Evolutionary conservation across 148 eudicot species (phyloP).

Genomic region (Amaranthus cruentus): DNA sequence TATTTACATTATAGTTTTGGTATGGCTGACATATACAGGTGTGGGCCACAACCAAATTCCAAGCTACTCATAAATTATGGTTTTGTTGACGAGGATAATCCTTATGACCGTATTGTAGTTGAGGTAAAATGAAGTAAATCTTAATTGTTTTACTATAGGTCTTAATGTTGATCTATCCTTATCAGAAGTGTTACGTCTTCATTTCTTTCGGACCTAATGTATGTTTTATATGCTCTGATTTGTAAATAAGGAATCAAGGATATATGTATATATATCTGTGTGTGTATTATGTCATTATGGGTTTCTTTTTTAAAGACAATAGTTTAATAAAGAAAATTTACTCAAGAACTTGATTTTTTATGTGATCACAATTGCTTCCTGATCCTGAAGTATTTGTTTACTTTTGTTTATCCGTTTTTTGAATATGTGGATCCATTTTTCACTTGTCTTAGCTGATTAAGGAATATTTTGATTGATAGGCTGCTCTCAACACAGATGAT

Average conservation of each 20-base stretch:
- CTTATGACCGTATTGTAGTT: conserved; percentile 78
- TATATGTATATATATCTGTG: no score
- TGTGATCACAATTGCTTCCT: not conserved
- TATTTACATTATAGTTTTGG: not conserved
- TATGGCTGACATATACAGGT: conserved; percentile 41
- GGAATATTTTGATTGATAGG: conserved; percentile 38
- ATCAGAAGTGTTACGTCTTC: no score
- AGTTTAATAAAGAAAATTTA: no score
- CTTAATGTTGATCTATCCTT: no score
- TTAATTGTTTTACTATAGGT: no score
- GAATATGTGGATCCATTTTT: no score
- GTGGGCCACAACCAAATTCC: conserved; percentile 99
- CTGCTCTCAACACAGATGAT: conserved; percentile 84
- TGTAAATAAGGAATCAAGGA: no score
- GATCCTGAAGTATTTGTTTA: not conserved
- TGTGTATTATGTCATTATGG: no score
- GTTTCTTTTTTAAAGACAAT: no score
- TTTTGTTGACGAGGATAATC: conserved; percentile 91
- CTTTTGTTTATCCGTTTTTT: not conserved
- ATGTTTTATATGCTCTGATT: no score
- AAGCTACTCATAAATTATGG: conserved; percentile 92
- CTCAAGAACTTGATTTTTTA: not conserved
- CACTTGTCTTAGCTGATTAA: conserved; percentile 8
- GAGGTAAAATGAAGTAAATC: conserved; percentile 42
- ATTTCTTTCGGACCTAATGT: no score